Percentiles rank a stretch among this genome's conserved stretches.
Conservation (phyloP, 129 eudicot species). For the Cynara cardunculus region DNA sequence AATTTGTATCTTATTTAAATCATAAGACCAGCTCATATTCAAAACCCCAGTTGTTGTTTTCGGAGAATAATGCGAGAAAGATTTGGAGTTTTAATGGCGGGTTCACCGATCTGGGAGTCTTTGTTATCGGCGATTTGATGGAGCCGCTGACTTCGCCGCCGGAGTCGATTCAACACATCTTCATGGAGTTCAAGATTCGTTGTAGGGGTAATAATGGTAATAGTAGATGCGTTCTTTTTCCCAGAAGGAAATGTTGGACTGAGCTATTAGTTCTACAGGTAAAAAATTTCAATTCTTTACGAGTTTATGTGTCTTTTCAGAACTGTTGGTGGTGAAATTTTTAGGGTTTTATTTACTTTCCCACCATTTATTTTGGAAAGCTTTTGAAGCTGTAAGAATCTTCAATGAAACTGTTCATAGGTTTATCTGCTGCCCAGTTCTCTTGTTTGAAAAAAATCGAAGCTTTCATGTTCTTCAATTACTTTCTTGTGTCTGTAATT, state of each 20-base stretch:
- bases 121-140: constrained; percentile 55
- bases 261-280: constrained; percentile 57
- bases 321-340: background rate
- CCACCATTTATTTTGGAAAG: background rate
- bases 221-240: constrained; percentile 20
- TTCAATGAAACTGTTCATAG: background rate
- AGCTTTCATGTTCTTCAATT: constrained; percentile 14
- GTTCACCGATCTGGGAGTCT: constrained; percentile 41
- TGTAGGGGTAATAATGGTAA: constrained; percentile 23
- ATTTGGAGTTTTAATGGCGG: constrained; percentile 26
- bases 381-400: background rate
- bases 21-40: constrained; percentile 13
- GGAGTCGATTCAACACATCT: constrained; percentile 21
- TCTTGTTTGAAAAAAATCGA: background rate
- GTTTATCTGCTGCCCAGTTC: background rate
- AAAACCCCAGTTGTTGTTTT: constrained; percentile 11
- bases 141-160: constrained; percentile 17
- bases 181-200: constrained; percentile 74
- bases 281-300: background rate
- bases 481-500: constrained; percentile 1
- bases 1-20: constrained; percentile 8
- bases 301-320: constrained; percentile 1
- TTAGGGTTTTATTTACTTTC: constrained; percentile 11
- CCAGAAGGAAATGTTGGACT: constrained; percentile 33
- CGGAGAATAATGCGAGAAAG: constrained; percentile 45